A percentile compares a stretch with the other conserved stretches of the same genome.
Conservation (phyloP, 2,329 filamentous ascomycete species). For the Chaetothyriales sp. region DNA sequence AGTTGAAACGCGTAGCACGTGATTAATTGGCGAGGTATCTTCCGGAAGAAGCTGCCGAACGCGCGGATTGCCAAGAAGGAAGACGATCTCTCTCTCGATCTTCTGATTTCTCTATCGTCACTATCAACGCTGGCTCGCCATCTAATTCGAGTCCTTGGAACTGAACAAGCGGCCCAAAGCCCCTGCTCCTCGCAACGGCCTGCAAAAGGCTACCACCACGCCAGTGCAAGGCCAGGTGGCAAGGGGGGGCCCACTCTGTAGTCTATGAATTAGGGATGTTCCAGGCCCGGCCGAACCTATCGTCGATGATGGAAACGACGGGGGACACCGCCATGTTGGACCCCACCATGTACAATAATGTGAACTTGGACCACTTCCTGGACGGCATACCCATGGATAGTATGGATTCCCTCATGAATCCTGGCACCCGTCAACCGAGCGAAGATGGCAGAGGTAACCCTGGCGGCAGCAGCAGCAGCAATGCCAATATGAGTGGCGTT, state of each 20-base stretch:
- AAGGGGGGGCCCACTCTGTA: neutral
- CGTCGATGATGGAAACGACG: conserved; percentile 12
- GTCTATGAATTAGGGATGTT: neutral
- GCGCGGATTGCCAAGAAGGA: neutral
- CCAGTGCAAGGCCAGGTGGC: neutral
- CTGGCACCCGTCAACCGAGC: neutral
- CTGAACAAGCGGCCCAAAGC: too few relatives aligned
- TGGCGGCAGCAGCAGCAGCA: neutral
- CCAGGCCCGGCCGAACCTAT: neutral
- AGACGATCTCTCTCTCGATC: neutral
- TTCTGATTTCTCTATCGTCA: too few relatives aligned
- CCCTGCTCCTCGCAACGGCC: too few relatives aligned
- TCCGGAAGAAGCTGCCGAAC: neutral
- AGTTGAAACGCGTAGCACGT: neutral
- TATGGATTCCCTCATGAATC: neutral
- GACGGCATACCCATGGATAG: conserved; percentile 34
- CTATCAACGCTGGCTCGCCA: too few relatives aligned
- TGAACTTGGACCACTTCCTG: conserved; percentile 34
- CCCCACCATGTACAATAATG: conserved; percentile 24
- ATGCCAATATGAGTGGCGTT: conserved; percentile 27
- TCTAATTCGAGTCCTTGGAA: too few relatives aligned
- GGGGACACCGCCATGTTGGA: conserved; percentile 14
- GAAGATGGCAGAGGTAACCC: neutral
- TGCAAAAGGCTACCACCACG: too few relatives aligned
- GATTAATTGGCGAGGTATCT: neutral